Evolutionary conservation across 257 asterid genomes (phyloP).

Genomic region (Eustoma russellianum): DNA sequence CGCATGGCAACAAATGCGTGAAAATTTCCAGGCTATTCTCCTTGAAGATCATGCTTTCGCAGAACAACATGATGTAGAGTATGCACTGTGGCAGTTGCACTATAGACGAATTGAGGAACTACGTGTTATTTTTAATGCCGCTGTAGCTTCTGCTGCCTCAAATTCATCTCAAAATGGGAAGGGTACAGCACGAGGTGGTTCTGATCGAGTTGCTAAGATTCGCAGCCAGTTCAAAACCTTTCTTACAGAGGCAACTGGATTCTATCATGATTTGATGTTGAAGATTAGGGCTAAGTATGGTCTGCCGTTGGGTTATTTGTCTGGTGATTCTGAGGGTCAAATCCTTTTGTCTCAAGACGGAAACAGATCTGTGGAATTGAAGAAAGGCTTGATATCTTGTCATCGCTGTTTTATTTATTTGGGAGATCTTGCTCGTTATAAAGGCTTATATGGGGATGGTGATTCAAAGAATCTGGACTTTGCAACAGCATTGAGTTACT

Average conservation of each 20-base stretch:
- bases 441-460: conserved; percentile 88
- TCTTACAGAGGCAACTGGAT: conserved; percentile 92
- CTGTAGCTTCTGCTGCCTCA: conserved; percentile 51
- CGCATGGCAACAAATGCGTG: conserved; percentile 95
- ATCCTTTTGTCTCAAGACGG: conserved; percentile 52
- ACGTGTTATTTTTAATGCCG: conserved; percentile 59
- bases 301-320: conserved; percentile 55
- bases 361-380: conserved; percentile 47
- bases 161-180: conserved; percentile 65
- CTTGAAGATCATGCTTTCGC: conserved; percentile 89
- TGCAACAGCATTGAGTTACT: conserved; percentile 85
- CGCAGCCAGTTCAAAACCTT: conserved; percentile 82
- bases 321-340: conserved; percentile 61
- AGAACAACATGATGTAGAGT: conserved; percentile 80
- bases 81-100: conserved; percentile 91
- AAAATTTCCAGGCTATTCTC: conserved; percentile 78
- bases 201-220: conserved; percentile 68
- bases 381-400: conserved; percentile 77
- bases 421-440: conserved; percentile 97
- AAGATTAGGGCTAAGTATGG: conserved; percentile 82
- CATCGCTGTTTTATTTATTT: conserved; percentile 89
- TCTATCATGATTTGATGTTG: conserved; percentile 91
- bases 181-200: conserved; percentile 50
- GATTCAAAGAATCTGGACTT: conserved; percentile 78
- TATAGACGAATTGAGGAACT: conserved; percentile 90